Base-by-base conservation (phyloP, 345 rosid genomes). In the Eucalyptus brandiana region DNA sequence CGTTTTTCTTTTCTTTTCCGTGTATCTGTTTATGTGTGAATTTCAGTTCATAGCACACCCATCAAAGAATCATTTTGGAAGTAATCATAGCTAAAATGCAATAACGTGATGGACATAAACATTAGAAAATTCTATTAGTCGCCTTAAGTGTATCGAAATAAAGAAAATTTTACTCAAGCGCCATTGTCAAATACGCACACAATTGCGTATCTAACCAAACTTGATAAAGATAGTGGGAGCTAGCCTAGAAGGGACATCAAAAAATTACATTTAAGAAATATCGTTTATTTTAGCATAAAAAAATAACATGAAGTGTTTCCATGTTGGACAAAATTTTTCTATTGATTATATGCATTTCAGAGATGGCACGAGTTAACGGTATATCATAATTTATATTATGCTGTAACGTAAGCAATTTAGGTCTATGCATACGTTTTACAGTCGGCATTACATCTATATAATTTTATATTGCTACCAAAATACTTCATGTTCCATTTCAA, bases 361-460 rank as follows among this genome's bases (percentile, higher is more conserved):
- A 24, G 67, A 60, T 28, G 67, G 32, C 12, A 60, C 14, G 28
- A 60, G n/a, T 60, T 60, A 26, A 60, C 4, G 16, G 30, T 28
- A 60, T 26, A 60, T 60, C 32, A 26, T 60, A 60, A 6, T 60
- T 60, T 60, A 12, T 30, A 12, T 60, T 60, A 60, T 28, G 17
- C 28, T 60, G 1, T 60, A 3, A 0, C 32, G 1, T 12, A 6
- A 60, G n/a, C 32, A 28, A 60, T 60, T 12, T 60, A 28, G 17
- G 17, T 65, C 2, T 65, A n/a, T 7, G 6, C 37, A 8, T 65
- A n/a, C 10, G 0, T 65, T 65, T 15, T n/a, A n/a, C 0, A 0
- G 37, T 15, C 1, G 37, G 17, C 37, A 7, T 65, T n/a, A n/a
- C 11, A 15, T 65, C 5, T 7, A 15, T 30, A 65, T 12, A 65